These are phyloP conservation scores for Lachancea cidri DNA, from an alignment of 805 yeast genomes.

Conservation along the genomic window DNA sequence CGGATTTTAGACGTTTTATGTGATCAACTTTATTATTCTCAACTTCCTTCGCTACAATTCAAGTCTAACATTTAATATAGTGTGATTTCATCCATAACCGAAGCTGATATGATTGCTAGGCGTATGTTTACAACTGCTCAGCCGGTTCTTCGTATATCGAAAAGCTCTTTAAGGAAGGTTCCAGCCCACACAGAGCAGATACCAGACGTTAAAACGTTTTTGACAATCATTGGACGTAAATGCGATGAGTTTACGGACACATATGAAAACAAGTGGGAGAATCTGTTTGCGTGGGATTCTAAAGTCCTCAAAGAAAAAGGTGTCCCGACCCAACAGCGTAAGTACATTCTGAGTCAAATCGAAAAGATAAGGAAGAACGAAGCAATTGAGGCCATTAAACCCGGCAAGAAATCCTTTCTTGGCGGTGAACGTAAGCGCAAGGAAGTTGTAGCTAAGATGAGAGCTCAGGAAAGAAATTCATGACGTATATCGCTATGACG, in stretches of 20 bases:
- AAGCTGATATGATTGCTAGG: background rate
- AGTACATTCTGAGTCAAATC: conserved; percentile 68
- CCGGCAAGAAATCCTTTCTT: conserved; percentile 64
- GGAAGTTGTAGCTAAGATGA: conserved; percentile 56
- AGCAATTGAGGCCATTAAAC: conserved; percentile 46
- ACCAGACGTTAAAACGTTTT: conserved; percentile 70
- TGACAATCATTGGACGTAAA: conserved; percentile 74
- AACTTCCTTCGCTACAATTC: no score
- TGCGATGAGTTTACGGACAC: conserved; percentile 65
- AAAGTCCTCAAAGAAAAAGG: conserved; percentile 67
- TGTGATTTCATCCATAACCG: no score
- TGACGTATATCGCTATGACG: background rate
- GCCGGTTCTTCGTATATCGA: conserved; percentile 7
- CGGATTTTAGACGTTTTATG: no score
- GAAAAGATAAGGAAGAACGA: conserved; percentile 58
- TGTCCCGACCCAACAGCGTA: conserved; percentile 63
- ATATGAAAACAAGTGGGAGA: conserved; percentile 62
- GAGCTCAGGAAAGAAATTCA: conserved; percentile 46
- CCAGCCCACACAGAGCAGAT: conserved; percentile 50
- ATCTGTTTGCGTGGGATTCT: conserved; percentile 54
- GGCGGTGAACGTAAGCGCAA: conserved; percentile 86
- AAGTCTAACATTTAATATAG: no score
- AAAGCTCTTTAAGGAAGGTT: conserved; percentile 15
- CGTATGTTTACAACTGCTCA: background rate
- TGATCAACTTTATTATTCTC: no score